Conservation (phyloP, 805 yeast genomes). For the Allodekkera sacchari region DNA sequence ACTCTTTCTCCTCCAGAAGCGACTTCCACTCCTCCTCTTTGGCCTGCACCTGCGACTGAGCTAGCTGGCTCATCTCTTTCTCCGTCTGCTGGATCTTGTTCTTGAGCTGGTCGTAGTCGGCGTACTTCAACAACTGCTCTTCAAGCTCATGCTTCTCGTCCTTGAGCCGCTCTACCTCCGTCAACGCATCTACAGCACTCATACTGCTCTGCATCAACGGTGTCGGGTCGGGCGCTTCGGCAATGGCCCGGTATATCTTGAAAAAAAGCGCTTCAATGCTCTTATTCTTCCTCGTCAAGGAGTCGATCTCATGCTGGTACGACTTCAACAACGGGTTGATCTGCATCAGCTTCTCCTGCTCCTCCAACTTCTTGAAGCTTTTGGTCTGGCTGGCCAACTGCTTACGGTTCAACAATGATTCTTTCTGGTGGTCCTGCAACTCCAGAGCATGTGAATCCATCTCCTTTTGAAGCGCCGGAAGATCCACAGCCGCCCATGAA, state of each 20-base stretch:
- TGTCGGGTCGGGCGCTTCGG: conserved; percentile 90
- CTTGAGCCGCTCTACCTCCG: conserved; percentile 44
- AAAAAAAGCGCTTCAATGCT: conserved; percentile 65
- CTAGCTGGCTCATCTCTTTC: conserved; percentile 46
- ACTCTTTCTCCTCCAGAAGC: conserved; percentile 62
- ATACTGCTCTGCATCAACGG: conserved; percentile 68
- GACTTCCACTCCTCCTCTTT: conserved; percentile 70
- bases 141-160: conserved; percentile 42
- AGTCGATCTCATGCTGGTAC: conserved; percentile 86
- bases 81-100: conserved; percentile 47
- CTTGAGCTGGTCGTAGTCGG: conserved; percentile 75
- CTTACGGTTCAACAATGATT: conserved; percentile 63
- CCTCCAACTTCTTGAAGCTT: conserved; percentile 64
- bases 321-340: conserved; percentile 60
- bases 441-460: conserved; percentile 70
- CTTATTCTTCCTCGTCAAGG: conserved; percentile 69
- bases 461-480: conserved; percentile 60
- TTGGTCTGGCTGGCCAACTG: conserved; percentile 80
- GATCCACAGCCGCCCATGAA: conserved; percentile 67
- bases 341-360: conserved; percentile 56
- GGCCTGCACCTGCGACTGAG: conserved; percentile 48
- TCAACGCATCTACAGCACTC: conserved; percentile 42
- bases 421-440: conserved; percentile 61
- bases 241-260: conserved; percentile 63
- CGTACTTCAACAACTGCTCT: conserved; percentile 52